Base-by-base conservation (phyloP, 306 rosid species). In the Psophocarpus tetragonolobus region DNA sequence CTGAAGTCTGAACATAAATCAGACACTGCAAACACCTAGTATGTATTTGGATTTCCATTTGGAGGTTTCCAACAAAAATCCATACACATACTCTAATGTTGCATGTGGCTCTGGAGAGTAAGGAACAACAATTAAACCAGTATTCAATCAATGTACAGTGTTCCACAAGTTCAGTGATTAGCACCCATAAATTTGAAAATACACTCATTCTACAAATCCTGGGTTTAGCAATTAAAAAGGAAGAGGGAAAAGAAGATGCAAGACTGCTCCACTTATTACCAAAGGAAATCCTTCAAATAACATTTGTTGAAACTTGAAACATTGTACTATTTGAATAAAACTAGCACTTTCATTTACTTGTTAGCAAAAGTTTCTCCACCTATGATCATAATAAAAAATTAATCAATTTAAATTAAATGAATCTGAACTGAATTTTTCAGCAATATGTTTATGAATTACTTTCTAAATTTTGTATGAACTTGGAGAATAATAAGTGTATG, bases 161-260 rank as follows among this genome's bases (percentile, higher is more conserved):
- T 5, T 69, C n/a, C 71, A 68, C 70, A 9, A 57, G 38, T 68
- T 68, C 35, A 42, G 70, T 47, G 26, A 63, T 76, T 51, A 66
- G 44, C 67, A 65, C 35, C 27, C 48, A 78, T 44, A 69, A 69
- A 21, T 3, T 70, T 66, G 51, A 45, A 68, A 69, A 21, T 47
- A 41, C 18, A 32, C 41, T 20, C 36, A 3, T 50, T 57, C 54
- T 30, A 42, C 45, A 56, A 54, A 54, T 38, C 24, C 38, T 15
- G 10, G 45, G 60, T 42, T 41, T 45, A 63, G 53, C 76, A 57
- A 45, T 45, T 70, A 32, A 41, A 47, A 74, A 45, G 26, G 58
- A 47, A 79, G 26, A 54, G 27, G 63, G 51, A 42, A 51, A 39
- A 70, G 23, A 60, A 71, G 44, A 71, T 47, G 45, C 32, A 70